Evolutionary conservation across 805 yeast genomes (phyloP), one percentile per base, ranked within the genome.

Genomic region (Kodamaea jinghongensis): DNA sequence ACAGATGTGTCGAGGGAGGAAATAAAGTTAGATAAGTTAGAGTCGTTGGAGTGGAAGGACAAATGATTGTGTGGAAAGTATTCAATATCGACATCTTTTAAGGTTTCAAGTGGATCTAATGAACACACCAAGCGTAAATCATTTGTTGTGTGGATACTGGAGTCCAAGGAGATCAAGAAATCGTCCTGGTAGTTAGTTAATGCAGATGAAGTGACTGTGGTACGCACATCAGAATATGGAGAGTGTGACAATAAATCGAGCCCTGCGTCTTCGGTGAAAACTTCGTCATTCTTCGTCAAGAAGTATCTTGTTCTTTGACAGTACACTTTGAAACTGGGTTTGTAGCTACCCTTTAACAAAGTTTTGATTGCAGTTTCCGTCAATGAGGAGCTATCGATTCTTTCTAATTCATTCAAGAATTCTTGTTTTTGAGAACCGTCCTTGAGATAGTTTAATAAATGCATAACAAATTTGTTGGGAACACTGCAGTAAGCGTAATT

Each of bases 401-500:
- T 23, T 2, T 14, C 22, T 29, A 38, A 28, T 28, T 31, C 41
- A 13, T 3, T 23, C 20, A 27, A 11, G 23, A 38, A 32, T 27
- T 39, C 31, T 22, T 14, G 6, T 15, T 35, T 20, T 9, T 39
- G 30, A 8, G 38, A 38, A n/a, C 46, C 42, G 25, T 57, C 48
- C 14, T 34, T 31, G 29, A 65, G 46, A 35, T 54, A 58, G 9
- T 44, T 36, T 9, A 59, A 33, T 16, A 69, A 47, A 10, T 44
- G 29, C 28, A 56, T 50, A 5, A 53, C 48, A 9, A 56, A 42
- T 2, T 51, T 41, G 43, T 63, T 67, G n/a, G 72, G 65, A 11
- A 69, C 50, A 15, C 54, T 49, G 39, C 73, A 68, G 46, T 67
- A 65, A 6, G 70, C 48, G 44, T 58, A 63, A 39, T 63, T 66